Percentiles rank a stretch among this genome's conserved stretches.
Conservation (phyloP, 257 asterid genomes). For the Salvia splendens region DNA sequence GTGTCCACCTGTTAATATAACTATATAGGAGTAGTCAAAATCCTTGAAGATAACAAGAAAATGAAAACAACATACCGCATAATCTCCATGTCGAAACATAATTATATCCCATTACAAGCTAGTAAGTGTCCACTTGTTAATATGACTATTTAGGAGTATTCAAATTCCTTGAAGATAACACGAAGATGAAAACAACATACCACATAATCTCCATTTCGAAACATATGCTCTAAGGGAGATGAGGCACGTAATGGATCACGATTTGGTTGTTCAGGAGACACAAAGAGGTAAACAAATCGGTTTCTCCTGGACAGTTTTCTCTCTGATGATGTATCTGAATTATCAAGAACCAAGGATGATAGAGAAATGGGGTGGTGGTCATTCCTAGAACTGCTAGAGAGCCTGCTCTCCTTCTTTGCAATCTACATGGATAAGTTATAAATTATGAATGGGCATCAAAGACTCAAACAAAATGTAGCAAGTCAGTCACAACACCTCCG, state of each 20-base stretch:
- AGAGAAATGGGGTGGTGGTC: constrained; percentile 46
- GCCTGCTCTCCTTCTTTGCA: constrained; percentile 64
- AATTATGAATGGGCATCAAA: constrained; percentile 27
- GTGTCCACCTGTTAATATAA: background rate
- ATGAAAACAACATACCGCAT: constrained; percentile 62
- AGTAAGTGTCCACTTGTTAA: constrained; percentile 5
- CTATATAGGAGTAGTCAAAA: constrained; percentile 14
- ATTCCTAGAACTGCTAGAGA: constrained; percentile 48
- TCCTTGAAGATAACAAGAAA: constrained; percentile 22
- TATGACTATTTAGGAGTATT: constrained; percentile 6
- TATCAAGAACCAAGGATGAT: constrained; percentile 66
- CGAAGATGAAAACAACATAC: constrained; percentile 43
- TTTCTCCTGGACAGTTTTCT: constrained; percentile 40
- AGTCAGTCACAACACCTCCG: constrained; percentile 59
- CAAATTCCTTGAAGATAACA: constrained; percentile 21
- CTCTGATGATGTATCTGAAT: constrained; percentile 46
- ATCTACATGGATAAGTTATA: constrained; percentile 45
- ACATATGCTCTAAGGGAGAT: constrained; percentile 46
- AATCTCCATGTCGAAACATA: constrained; percentile 69
- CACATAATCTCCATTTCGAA: constrained; percentile 88
- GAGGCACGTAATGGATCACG: constrained; percentile 41
- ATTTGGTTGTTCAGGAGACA: constrained; percentile 45
- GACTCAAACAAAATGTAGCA: constrained; percentile 20
- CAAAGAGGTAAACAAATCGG: constrained; percentile 68
- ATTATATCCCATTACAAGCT: constrained; percentile 17